Percentiles rank a stretch among this genome's conserved stretches.
Evolutionary conservation across 371 early-diverging fungal species (phyloP).

Genomic region (Coemansia sp.): DNA sequence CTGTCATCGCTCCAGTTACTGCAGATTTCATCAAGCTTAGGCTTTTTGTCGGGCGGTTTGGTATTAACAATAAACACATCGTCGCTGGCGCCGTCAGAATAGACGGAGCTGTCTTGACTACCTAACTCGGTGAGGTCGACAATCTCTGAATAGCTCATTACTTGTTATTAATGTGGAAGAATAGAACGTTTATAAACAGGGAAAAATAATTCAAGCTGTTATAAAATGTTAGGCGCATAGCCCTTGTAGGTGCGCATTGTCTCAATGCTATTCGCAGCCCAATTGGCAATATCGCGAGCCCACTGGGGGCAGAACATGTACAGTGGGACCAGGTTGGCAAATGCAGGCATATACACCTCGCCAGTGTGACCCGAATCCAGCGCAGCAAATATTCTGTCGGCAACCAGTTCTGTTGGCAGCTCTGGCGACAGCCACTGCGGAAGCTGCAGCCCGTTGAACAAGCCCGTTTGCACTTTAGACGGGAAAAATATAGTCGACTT

Average conservation of each 20-base stretch:
- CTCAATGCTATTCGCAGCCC: slow-evolving; percentile 20
- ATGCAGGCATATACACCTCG: slow-evolving; percentile 32
- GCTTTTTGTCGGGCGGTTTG: slow-evolving; percentile 2
- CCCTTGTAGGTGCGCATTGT: slow-evolving; percentile 34
- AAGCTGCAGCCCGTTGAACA: slow-evolving; percentile 37
- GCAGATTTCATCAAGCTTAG: slow-evolving; percentile 5
- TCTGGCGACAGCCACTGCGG: slow-evolving; percentile 46
- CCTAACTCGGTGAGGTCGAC: slow-evolving; percentile 34
- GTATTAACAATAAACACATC: slow-evolving; percentile 6
- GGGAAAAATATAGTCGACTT: slow-evolving; percentile 32
- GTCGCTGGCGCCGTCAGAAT: slow-evolving; percentile 3
- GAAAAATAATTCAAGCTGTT: no score
- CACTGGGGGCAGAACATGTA: slow-evolving; percentile 21
- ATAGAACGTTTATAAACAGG: background rate
- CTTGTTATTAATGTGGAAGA: background rate
- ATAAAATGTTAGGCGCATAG: background rate
- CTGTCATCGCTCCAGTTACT: background rate
- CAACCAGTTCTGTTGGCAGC: slow-evolving; percentile 24
- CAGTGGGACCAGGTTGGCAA: slow-evolving; percentile 17
- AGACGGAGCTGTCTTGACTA: slow-evolving; percentile 13
- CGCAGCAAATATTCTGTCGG: slow-evolving; percentile 20
- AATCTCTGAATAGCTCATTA: background rate
- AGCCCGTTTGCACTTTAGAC: slow-evolving; percentile 36
- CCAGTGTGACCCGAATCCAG: slow-evolving; percentile 16
- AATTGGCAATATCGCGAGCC: slow-evolving; percentile 12